Base-by-base conservation (phyloP, 2,329 filamentous ascomycete species). In the Westerdykella aurantiaca region DNA sequence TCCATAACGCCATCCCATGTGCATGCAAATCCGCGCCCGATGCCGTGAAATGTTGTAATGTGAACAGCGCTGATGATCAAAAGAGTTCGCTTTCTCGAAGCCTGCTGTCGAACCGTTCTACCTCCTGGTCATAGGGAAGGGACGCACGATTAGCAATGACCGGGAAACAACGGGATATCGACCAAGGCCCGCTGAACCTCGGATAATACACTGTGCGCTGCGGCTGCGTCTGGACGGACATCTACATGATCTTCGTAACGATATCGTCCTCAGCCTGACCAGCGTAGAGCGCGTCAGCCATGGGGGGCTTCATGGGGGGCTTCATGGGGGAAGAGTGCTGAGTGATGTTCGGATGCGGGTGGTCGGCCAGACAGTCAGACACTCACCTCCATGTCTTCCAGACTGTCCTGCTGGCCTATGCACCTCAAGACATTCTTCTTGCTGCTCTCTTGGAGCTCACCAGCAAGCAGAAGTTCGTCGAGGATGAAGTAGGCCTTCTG, bases 401-500 rank as follows among this genome's bases (percentile, higher is more conserved):
- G 77, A 48, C 90, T 94, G 70, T 98, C 93, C 70, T 98, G 91
- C 66, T 97, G 93, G 45, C 88, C 87, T 65, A 98, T 98, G 64
- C 91, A 95, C 50, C 93, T 79, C 52, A 98, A 73, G 34, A 98
- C 89, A 63, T 97, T 97, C 82, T 98, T 98, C 76, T 97, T 98
- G 70, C 91, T 97, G 71, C 89, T 97, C 73, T 98, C 93, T 71
- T 98, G 93, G 73, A 98, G 82, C 71, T 98, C 93, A 48, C 93
- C 93, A 5, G 93, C 93, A 56, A 98, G 77, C 53, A 98, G 77
- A 49, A 98, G 79, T 73, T 98, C 93, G 67, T 98, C 93, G 38
- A 98, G 81, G 57, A 98, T 98, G 72, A 97, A 98, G 72, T 98
- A 98, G 47, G 93, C 93, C 72, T 98, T 98, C 59, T 95, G 95